Base-by-base conservation (phyloP, 2,329 filamentous ascomycete genomes). In the Penicillium sp. region DNA sequence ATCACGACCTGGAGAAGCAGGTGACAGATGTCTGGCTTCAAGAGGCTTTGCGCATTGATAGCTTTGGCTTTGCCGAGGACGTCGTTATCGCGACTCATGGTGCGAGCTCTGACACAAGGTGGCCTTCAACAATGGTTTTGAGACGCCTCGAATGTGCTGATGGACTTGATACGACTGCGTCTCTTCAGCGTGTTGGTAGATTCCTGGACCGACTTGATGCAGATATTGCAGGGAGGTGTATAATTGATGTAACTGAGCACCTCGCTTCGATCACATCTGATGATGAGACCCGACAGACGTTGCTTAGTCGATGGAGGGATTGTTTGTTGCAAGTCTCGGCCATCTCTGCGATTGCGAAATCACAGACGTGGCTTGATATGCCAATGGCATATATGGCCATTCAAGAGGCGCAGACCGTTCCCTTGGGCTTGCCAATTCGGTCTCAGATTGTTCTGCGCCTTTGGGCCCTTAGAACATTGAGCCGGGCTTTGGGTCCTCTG, bases 211-310 rank as follows among this genome's bases (percentile, higher is more conserved):
- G 58, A 21, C 61, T 71, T 8, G 45, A 66, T 44, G 51, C 63
- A 3, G 59, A 72, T 26, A 45, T 53, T 48, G 64, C 64, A 21
- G 58, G 68, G 8, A 55, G 55, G 19, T 66, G 62, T 48, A 65
- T 76, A 9, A 58, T 75, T 28, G 45, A 60, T 21, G 63, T 72
- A 3, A 74, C 74, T 1, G 69, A 76, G 53, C 50, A 33, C 19
- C 46, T 77, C 34, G 53, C 59, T 6, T 59, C 66, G 23, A 63
- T 67, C 21, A 37, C 58, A 13, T 39, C 45, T 34, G 59, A 64
- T 49, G 55, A 54, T 8, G 37, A 57, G 10, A 24, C 47, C 11
- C 61, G 62, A 36, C 26, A 48, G 13, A 48, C 52, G 34, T 40
- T 68, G 19, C 57, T 77, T n/a, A 49, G 64, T 37, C 55, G 54